phyloP scores from a whole-genome alignment of 1,284 basidiomycete species.

The Ustilago nuda region DNA sequence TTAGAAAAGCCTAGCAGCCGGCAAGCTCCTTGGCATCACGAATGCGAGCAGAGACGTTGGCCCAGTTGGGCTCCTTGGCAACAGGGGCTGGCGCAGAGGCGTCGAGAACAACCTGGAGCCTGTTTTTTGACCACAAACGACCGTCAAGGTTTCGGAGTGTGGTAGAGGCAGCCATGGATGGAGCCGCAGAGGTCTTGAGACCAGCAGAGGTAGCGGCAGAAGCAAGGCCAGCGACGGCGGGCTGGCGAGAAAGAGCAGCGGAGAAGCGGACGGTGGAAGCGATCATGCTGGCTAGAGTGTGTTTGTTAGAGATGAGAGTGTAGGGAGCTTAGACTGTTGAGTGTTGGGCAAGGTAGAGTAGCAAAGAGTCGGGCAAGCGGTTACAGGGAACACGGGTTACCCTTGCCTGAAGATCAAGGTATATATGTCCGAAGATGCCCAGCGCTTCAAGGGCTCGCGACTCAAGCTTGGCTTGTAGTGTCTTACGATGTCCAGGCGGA shows the following conservation, averaged over 20 bases:
- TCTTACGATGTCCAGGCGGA: not conserved
- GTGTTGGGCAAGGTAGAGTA: not conserved
- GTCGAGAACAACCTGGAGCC: constrained; percentile 45
- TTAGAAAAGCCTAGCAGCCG: constrained; percentile 29
- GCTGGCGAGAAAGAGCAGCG: constrained; percentile 47
- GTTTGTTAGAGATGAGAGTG: not conserved
- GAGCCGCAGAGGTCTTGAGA: constrained; percentile 47
- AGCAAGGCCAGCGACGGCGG: constrained; percentile 24
- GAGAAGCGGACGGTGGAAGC: constrained; percentile 51
- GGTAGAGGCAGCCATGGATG: constrained; percentile 34
- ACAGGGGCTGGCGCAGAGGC: constrained; percentile 31
- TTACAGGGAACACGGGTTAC: not conserved
- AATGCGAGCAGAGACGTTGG: constrained; percentile 42
- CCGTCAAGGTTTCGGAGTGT: constrained; percentile 41
- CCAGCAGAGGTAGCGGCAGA: constrained; percentile 40
- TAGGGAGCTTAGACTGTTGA: not conserved
- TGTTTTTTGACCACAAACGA: constrained; percentile 45
- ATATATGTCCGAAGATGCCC: constrained; percentile 6
- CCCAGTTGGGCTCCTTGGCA: constrained; percentile 45
- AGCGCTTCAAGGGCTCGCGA: not conserved
- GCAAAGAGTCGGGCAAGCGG: constrained; percentile 6
- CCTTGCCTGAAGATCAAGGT: not conserved
- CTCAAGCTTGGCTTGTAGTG: not conserved
- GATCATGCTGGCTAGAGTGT: constrained; percentile 30
- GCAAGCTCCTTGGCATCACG: constrained; percentile 48